Evolutionary conservation across 306 rosid species (phyloP).

Genomic region (Albizia julibrissin): DNA sequence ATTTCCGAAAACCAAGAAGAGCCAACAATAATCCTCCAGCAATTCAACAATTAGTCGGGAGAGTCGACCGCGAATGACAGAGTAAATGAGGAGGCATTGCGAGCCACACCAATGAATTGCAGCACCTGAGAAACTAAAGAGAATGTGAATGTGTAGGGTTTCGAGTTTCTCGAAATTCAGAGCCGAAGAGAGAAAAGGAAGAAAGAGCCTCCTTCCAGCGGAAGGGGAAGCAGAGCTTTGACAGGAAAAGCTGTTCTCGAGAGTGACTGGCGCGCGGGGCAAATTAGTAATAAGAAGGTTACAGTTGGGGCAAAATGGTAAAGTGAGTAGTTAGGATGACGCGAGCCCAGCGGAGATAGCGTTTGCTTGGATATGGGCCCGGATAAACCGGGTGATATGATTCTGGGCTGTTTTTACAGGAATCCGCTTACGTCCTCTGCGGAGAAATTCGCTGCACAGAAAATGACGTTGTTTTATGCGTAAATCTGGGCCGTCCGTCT

Average conservation of each 20-base stretch:
- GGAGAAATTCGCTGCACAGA: too few relatives aligned
- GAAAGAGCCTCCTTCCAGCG: not conserved
- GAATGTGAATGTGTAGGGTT: slow-evolving; percentile 50
- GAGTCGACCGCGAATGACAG: not conserved
- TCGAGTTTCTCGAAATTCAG: slow-evolving; percentile 31
- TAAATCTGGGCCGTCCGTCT: too few relatives aligned
- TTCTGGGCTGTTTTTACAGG: not conserved
- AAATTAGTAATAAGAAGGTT: not conserved
- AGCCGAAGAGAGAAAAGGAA: slow-evolving; percentile 23
- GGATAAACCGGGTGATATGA: not conserved
- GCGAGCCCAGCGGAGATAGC: not conserved
- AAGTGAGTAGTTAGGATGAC: not conserved
- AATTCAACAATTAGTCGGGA: slow-evolving; percentile 15
- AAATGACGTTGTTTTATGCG: too few relatives aligned
- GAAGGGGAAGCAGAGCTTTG: not conserved
- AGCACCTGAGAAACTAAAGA: not conserved
- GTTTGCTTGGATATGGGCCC: not conserved
- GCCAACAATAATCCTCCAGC: not conserved
- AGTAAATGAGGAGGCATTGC: not conserved
- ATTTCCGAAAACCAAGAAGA: not conserved
- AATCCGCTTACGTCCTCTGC: too few relatives aligned
- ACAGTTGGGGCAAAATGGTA: not conserved
- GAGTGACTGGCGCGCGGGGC: not conserved
- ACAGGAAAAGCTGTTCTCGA: slow-evolving; percentile 20
- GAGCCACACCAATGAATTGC: not conserved